A percentile compares a stretch with the other conserved stretches of the same genome.
Conservation (phyloP, 2,329 filamentous ascomycete species). For the Colletotrichum paranaense region DNA sequence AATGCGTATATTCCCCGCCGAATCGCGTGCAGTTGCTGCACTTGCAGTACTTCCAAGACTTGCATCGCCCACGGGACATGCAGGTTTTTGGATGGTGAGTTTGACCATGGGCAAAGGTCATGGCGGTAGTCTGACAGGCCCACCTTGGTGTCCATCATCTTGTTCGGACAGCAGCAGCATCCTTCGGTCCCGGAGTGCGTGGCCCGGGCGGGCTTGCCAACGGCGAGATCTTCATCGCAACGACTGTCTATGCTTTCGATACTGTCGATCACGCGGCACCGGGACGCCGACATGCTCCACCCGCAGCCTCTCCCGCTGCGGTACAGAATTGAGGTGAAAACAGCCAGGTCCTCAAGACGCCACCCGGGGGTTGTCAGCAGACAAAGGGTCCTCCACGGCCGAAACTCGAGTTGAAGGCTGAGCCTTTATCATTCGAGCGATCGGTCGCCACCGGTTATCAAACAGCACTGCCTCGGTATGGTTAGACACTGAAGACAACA, state of each 20-base stretch:
- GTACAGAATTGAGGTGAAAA: neutral
- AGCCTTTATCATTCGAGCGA: neutral
- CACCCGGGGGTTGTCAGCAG: neutral
- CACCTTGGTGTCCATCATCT: conserved; percentile 11
- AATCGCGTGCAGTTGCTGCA: neutral
- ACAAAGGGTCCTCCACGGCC: neutral
- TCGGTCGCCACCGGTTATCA: neutral
- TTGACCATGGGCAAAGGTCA: conserved; percentile 20
- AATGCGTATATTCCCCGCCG: neutral
- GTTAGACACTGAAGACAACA: neutral
- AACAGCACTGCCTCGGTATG: neutral
- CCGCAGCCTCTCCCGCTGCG: conserved; percentile 9
- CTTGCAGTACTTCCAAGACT: neutral
- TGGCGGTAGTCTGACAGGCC: conserved; percentile 24
- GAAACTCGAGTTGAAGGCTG: neutral
- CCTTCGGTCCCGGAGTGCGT: conserved; percentile 13
- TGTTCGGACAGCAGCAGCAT: conserved; percentile 2
- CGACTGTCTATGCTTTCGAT: neutral
- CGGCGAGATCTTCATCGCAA: neutral
- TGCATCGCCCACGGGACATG: neutral
- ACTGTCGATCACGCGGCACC: conserved; percentile 5
- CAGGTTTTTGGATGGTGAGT: conserved; percentile 1
- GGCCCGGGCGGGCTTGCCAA: neutral
- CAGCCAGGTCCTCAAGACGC: neutral
- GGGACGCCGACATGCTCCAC: neutral